Evolutionary conservation across 2,329 filamentous ascomycete genomes (phyloP), one percentile per base, ranked within the genome.

Genomic region (Phialophora macrospora): DNA sequence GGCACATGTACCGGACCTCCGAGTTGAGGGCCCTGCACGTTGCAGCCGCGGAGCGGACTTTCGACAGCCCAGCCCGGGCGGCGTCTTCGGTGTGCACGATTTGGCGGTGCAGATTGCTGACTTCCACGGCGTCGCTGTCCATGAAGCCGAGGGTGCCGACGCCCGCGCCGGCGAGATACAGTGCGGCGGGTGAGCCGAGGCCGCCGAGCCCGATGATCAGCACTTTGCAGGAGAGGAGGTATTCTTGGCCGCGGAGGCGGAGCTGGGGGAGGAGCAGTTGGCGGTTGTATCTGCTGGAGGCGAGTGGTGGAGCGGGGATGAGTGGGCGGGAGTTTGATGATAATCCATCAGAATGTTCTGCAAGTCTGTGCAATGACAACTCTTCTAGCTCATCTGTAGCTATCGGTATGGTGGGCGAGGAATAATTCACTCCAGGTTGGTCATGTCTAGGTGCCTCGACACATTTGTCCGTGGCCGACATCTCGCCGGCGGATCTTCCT

Each of bases 51-150:
- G 62, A 69, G n/a, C 32, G 26, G 32, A 70, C 67, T 62, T 71
- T 71, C 2, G 58, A 58, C 55, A 60, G 38, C 76, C 60, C 88
- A 86, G 86, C 11, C 91, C 91, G 4, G 96, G 87, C 67, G 59
- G 66, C 62, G n/a, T 30, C 41, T 46, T 72, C 72, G 2, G 84
- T 84, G 76, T 99, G 94, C 34, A 93, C 85, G 58, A 98, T 87
- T 78, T 99, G 95, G 0, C 95, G 88, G 80, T 98, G 95, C 14
- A 99, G 83, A 75, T 99, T 99, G 30, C 93, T 97, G 17, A 84
- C 80, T 75, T 98, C 95, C 32, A 99, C 94, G 0, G 82, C 83
- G 77, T 99, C 95, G 3, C 90, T 93, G 75, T 99, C 95, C 26
- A 95, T 86, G 7, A 99, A 81, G 0, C 94, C 93, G 20, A 99